Base-by-base conservation (phyloP, 768 basidiomycete genomes). In the Baorangia bicolor region DNA sequence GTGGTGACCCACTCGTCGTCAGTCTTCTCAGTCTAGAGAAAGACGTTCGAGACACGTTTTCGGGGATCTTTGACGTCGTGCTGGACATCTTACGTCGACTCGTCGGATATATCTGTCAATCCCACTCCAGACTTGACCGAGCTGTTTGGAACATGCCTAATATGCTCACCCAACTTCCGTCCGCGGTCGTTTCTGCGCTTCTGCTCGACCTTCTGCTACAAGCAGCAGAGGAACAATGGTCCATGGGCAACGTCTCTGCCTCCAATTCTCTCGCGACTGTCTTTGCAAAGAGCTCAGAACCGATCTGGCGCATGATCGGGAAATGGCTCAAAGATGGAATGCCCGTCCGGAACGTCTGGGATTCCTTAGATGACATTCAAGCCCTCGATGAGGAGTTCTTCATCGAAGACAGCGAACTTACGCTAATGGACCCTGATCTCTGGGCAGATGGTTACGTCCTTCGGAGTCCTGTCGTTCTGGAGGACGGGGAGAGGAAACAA, bases 311-410 rank as follows among this genome's bases (percentile, higher is more conserved):
- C 7, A 87, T 87, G 84, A 75, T 88, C 3, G 81, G 83, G 27
- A 74, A 75, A 52, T 94, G 91, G 92, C 70, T 93, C 49, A 78
- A 75, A 44, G 78, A 87, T 60, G 91, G 91, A 1, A 88, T 88
- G 84, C 83, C 83, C 5, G 64, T 79, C 11, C 76, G 54, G 69
- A 74, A 42, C 52, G 72, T 55, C 62, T 75, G 53, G 68, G 62
- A 69, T 28, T 39, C 53, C 16, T 48, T 58, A 25, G 60, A 68
- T 16, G 58, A 60, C 18, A 55, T 44, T 35, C 62, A 43, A 50
- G 49, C 57, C 40, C 74, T 87, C 2, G 84, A 87, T 20, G 85
- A 86, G 12, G 91, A 94, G 63, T 92, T 92, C 71, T 92, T 93
- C 69, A 83, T 94, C 43, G 87, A 88, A 64, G 81, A 82, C 57